Base-by-base conservation (phyloP, 306 rosid genomes). In the Biancaea sappan region DNA sequence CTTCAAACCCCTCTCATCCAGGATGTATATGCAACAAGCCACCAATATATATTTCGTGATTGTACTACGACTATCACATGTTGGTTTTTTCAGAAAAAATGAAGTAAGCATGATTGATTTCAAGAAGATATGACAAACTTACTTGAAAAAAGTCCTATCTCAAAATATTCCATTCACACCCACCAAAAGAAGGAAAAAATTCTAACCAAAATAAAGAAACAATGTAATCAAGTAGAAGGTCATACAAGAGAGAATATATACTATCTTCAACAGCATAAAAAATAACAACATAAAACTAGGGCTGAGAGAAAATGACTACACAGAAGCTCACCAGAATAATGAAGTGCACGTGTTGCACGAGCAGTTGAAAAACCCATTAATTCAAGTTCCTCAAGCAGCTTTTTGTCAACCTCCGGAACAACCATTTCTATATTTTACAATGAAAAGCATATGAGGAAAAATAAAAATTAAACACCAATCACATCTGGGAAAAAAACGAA, bases 321-420 rank as follows among this genome's bases (percentile, higher is more conserved):
- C 1, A 51, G 46, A 73, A 68, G 24, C 34, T 72, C 73, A 91
- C 97, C 92, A 77, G 93, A 84, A 80, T 74, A 92, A 75, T 90
- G 97, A 83, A 94, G 96, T 1, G 97, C 97, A 41, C 93, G 83
- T 16, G 90, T 92, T 61, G 97, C 99, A 50, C 89, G 87, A 5
- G 91, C 88, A 5, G 86, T 77, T 29, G 96, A 71, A 73, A 94
- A 94, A 1, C 96, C 99, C 99, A 94, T 94, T 22, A 84, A 86
- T 84, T 88, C 96, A 66, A 94, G 97, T 71, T 94, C 97, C 87
- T 80, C 96, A 1, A 92, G 91, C 60, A 94, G 67, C 69, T 83
- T 87, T 72, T 87, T 92, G 86, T 94, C 89, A 78, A 94, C 99
- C 78, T 90, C 95, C 0, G 97, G 99, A 70, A 86, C 97, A 69